Base-by-base conservation (phyloP, 306 rosid species). In the Medicago arabica region DNA sequence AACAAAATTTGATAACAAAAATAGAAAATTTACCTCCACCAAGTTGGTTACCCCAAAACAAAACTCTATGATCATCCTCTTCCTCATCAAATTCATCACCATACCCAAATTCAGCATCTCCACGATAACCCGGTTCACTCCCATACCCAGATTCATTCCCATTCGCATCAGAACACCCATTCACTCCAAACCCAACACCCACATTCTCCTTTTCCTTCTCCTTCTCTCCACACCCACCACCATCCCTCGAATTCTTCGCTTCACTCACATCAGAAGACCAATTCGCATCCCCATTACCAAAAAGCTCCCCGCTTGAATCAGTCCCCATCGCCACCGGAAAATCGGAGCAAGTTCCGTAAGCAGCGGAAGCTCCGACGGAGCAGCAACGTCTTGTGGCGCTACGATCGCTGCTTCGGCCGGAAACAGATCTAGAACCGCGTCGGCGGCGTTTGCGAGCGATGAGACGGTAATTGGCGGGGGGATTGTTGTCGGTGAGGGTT, bases 61-160 rank as follows among this genome's bases (percentile, higher is more conserved):
- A 71, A 71, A 89, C 67, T 67, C 93, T 76, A 0, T 84, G 79
- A 79, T 92, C 98, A 23, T 96, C 99, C 44, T 96, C 99, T 81
- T 92, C 99, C 84, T 96, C 99, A 41, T 95, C 99, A 58, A 84
- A 82, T 83, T 95, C 97, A 76, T 96, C 99, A 1, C 99, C 98
- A 49, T 96, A 96, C 5, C 97, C 99, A 40, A 95, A 90, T 79
- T 96, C 99, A 0, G 96, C 99, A n/a, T 96, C 99, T 0, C 98
- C 98, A 13, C 97, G 96, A 74, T 96, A 92, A n/a, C 99, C 99
- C 3, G 98, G 99, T 85, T 96, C 99, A 34, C 99, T 96, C 7
- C 99, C 99, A 57, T 96, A 95, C 0, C 99, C 99, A 6, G 97
- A 90, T 71, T 95, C 98, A 5, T 85, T 89, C 41, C 91, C 97